Evolutionary conservation across 2,329 filamentous ascomycete species (phyloP).

Genomic region (Neonectria faginata): DNA sequence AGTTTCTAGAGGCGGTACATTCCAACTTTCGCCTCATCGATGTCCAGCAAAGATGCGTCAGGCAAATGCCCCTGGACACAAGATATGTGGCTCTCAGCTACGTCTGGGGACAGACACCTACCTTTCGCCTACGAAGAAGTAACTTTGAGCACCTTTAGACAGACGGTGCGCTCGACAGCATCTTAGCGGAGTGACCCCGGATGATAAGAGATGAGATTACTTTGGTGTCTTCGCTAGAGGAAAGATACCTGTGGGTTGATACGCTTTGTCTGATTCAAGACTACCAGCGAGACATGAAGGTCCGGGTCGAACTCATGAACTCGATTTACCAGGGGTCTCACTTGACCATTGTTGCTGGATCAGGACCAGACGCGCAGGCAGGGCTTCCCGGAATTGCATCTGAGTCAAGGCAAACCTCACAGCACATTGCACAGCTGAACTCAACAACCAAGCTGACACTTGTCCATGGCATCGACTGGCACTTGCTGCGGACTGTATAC

Average conservation of each 20-base stretch:
- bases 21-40: constrained; percentile 26
- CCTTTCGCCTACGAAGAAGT: background rate
- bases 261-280: constrained; percentile 19
- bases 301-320: constrained; percentile 17
- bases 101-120: constrained; percentile 1
- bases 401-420: background rate
- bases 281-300: constrained; percentile 11
- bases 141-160: constrained; percentile 4
- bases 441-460: background rate
- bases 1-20: background rate
- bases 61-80: constrained; percentile 8
- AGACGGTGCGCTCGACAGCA: background rate
- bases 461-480: background rate
- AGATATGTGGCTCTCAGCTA: constrained; percentile 11
- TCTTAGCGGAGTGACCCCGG: background rate
- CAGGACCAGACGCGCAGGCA: constrained; percentile 2
- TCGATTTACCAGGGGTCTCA: constrained; percentile 7
- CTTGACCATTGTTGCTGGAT: constrained; percentile 17
- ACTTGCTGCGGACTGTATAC: background rate
- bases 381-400: constrained; percentile 14
- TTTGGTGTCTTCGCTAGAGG: background rate
- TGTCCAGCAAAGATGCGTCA: constrained; percentile 10
- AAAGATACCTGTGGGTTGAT: constrained; percentile 12
- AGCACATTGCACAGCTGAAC: background rate
- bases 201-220: constrained; percentile 15